These are phyloP conservation scores for Ogataea nitratoaversa DNA, from an alignment of 805 yeast species.

Conservation along the genomic window DNA sequence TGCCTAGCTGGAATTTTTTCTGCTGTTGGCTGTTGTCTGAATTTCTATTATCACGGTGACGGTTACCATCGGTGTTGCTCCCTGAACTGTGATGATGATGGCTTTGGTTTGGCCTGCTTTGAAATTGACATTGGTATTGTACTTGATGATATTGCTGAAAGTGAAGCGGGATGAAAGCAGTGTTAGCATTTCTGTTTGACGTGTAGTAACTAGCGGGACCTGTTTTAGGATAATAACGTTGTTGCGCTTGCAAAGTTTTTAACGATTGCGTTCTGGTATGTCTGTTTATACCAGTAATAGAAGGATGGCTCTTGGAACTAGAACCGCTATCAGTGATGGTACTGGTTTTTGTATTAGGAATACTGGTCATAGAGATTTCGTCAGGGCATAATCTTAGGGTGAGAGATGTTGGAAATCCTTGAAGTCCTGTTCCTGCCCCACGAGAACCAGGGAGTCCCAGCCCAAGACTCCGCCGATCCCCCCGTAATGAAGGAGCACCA, in stretches of 20 bases:
- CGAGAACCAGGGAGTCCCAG: too few species aligned
- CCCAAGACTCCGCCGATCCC: too few species aligned
- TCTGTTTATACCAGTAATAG: not conserved
- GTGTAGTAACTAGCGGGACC: not conserved
- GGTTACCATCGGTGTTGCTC: too few species aligned
- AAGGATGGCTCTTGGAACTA: not conserved
- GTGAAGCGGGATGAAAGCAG: too few species aligned
- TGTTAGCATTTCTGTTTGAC: too few species aligned
- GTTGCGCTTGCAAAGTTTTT: not conserved
- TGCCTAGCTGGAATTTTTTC: constrained; percentile 17
- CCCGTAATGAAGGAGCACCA: too few species aligned
- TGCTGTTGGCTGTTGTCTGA: constrained; percentile 2
- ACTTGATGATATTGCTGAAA: not conserved
- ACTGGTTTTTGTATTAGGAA: too few species aligned
- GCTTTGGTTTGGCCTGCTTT: too few species aligned
- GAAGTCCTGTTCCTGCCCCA: too few species aligned
- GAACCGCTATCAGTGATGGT: not conserved
- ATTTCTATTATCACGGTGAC: not conserved
- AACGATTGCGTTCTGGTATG: constrained; percentile 5
- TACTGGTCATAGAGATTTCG: too few species aligned
- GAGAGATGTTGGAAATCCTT: too few species aligned
- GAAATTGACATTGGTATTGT: not conserved
- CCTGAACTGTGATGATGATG: not conserved
- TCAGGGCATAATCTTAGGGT: too few species aligned
- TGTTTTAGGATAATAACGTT: not conserved